Base-by-base conservation (phyloP, 371 early-diverging fungal species). In the Haplosporangium sp. region DNA sequence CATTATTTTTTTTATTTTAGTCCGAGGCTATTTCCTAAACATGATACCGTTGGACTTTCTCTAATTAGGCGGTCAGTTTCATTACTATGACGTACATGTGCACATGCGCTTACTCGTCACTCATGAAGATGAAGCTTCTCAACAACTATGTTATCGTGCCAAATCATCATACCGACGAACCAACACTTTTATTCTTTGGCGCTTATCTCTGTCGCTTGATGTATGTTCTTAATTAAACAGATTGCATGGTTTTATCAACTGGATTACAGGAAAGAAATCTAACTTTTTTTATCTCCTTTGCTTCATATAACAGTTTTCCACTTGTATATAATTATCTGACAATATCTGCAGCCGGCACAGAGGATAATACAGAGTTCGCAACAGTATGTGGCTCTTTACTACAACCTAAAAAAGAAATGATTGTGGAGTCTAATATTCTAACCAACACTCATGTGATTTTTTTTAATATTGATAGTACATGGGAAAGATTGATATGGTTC, bases 271-370 rank as follows among this genome's bases (percentile, higher is more conserved):
- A 27, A 27, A 27, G 27, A 27, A 27, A 27, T 27, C 27, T 27
- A 27, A 27, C 27, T 27, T 27, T 27, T 27, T 27, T 0, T 27
- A 27, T 27, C 27, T 27, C 27, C 27, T 27, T 11, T 35, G 57
- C 13, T 17, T 15, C 65, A 34, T 50, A 40, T 15, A 39, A 34
- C 74, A 90, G 90, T 77, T 95, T 96, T 15, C 97, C 98, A 4
- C 87, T 98, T 60, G 96, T 96, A 72, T 97, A 97, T 86, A 98
- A 98, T 78, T 97, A 94, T 71, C 87, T 97, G 57, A 95, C 94
- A 48, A 86, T 96, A 66, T 90, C 89, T 4, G 74, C 83, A 1
- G 83, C 86, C 20, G 85, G 87, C 35, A 81, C 74, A 38, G 82
- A 81, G 20, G 82, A 81, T 63, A 81, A 63, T 45, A 81, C 82